Conservation (phyloP, 2,329 filamentous ascomycete species). For the Coniella vitis region DNA sequence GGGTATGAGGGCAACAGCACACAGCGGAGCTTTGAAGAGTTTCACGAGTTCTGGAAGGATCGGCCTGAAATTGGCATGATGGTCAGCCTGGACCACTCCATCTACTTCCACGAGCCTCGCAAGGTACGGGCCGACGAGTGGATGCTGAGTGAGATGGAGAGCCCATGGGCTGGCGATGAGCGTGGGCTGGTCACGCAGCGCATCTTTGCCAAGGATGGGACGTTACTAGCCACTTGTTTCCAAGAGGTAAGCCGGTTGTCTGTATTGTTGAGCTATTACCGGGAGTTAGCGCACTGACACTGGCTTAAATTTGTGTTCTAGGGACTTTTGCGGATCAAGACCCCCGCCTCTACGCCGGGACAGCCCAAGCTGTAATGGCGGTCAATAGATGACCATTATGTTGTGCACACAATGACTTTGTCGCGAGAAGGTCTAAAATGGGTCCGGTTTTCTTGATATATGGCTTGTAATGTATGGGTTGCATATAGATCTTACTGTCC, state of each 20-base stretch:
- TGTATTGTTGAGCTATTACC: background rate
- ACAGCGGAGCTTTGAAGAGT: slow-evolving; percentile 30
- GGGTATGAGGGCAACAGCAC: slow-evolving; percentile 23
- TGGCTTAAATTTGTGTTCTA: background rate
- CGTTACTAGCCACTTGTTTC: slow-evolving; percentile 68
- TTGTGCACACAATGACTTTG: too few relatives aligned
- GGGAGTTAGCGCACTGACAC: background rate
- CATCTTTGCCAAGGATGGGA: slow-evolving; percentile 66
- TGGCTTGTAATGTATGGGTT: too few relatives aligned
- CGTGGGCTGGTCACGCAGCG: slow-evolving; percentile 69
- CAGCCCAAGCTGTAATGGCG: too few relatives aligned
- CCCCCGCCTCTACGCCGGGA: too few relatives aligned
- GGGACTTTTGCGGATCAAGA: too few relatives aligned
- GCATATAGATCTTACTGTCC: too few relatives aligned
- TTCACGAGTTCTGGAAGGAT: slow-evolving; percentile 36
- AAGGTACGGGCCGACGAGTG: slow-evolving; percentile 60
- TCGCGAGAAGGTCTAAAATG: too few relatives aligned
- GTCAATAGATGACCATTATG: too few relatives aligned
- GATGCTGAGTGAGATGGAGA: slow-evolving; percentile 76
- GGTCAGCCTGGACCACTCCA: slow-evolving; percentile 71
- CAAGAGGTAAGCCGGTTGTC: slow-evolving; percentile 57
- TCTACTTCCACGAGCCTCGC: slow-evolving; percentile 59
- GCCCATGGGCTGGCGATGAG: slow-evolving; percentile 72
- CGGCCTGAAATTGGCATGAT: slow-evolving; percentile 71
- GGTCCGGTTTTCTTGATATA: too few relatives aligned